phyloP scores from a whole-genome alignment of 1,284 basidiomycete genomes.

The Ceratobasidium sp. region DNA sequence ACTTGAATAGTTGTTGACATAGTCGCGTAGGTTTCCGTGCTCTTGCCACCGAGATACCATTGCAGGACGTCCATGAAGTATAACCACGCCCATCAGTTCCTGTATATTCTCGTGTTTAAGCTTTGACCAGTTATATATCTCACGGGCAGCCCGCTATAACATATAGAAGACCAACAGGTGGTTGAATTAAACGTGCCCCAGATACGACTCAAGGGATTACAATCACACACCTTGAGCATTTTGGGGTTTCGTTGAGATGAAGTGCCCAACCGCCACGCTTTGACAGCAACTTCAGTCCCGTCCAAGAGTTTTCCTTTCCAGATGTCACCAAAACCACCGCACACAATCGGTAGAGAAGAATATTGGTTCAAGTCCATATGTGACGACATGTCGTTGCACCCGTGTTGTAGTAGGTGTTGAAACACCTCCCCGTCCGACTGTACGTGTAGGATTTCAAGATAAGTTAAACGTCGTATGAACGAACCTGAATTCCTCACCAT shows the following conservation, averaged over 20 bases:
- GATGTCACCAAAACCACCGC: constrained; percentile 5
- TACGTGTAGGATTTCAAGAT: too few species aligned
- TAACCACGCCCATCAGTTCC: neutral
- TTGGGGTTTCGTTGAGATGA: too few species aligned
- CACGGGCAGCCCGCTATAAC: neutral
- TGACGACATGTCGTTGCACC: neutral
- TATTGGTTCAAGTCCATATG: neutral
- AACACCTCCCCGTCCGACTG: neutral
- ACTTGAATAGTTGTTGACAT: neutral
- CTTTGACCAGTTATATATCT: neutral
- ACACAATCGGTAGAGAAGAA: neutral
- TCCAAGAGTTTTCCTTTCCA: neutral
- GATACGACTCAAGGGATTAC: neutral
- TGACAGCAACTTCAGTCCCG: neutral
- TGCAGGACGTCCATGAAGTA: neutral
- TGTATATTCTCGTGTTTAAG: neutral
- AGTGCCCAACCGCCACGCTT: neutral
- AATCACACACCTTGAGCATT: constrained; percentile 2
- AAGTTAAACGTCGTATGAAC: too few species aligned
- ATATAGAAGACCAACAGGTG: neutral
- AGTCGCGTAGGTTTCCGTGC: neutral
- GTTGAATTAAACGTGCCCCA: neutral
- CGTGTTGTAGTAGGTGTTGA: neutral
- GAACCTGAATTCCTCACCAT: too few species aligned
- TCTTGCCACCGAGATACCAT: neutral